A percentile compares a stretch with the other conserved stretches of the same genome.
These are phyloP conservation scores for Psophocarpus tetragonolobus DNA, from an alignment of 306 rosid species.

Conservation along the genomic window DNA sequence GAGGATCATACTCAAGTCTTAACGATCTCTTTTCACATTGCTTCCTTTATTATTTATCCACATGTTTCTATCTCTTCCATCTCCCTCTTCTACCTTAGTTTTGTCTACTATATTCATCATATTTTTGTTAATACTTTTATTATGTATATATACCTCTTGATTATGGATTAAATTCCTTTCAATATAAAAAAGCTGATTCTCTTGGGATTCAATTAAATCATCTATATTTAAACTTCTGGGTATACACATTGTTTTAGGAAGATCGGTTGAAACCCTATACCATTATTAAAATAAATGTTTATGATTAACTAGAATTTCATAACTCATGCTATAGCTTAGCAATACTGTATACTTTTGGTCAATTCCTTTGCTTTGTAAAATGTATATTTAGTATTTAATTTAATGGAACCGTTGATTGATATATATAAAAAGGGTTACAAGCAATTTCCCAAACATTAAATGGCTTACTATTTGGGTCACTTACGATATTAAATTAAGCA, in stretches of 20 bases:
- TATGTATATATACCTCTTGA: neutral
- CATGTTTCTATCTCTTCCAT: neutral
- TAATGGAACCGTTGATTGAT: too few species aligned
- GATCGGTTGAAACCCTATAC: neutral
- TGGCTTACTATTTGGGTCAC: too few species aligned
- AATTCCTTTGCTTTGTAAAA: too few species aligned
- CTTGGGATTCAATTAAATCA: neutral
- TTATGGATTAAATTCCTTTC: conserved; percentile 3
- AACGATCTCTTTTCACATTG: neutral
- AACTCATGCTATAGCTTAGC: too few species aligned
- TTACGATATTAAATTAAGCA: too few species aligned
- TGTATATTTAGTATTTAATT: too few species aligned
- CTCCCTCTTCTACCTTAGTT: neutral
- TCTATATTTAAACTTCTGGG: neutral
- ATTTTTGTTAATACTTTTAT: neutral
- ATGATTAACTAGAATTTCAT: neutral
- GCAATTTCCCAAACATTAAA: too few species aligned
- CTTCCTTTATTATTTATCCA: neutral
- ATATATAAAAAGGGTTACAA: too few species aligned
- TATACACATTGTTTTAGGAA: neutral
- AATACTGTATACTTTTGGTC: too few species aligned
- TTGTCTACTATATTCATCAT: neutral
- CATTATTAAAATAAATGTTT: conserved; percentile 11
- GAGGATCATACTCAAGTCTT: neutral
- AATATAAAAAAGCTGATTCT: neutral